A percentile compares a stretch with the other conserved stretches of the same genome.
phyloP scores from a whole-genome alignment of 2,329 filamentous ascomycete genomes.

The Fusarium sp. region DNA sequence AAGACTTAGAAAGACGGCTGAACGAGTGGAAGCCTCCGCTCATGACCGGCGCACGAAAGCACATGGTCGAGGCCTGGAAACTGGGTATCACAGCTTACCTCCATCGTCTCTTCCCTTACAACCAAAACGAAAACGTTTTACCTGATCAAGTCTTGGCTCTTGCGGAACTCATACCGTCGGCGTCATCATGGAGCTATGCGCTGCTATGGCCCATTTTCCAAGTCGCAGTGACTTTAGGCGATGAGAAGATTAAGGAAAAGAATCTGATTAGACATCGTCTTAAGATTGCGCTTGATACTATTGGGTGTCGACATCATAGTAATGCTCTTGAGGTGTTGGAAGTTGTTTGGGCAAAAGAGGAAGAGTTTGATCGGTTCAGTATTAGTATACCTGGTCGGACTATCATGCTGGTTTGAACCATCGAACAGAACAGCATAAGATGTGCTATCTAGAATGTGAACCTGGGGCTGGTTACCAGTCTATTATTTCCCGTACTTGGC shows the following conservation, averaged over 20 bases:
- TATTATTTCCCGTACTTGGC: background rate
- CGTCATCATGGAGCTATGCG: slow-evolving; percentile 15
- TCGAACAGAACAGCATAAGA: background rate
- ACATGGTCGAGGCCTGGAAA: slow-evolving; percentile 16
- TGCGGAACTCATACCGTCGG: background rate
- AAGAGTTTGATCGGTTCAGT: background rate
- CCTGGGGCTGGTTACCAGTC: too few relatives aligned
- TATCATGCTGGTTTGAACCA: slow-evolving; percentile 15
- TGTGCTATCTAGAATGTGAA: too few relatives aligned
- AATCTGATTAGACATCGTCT: background rate
- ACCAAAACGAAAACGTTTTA: background rate
- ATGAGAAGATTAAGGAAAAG: background rate
- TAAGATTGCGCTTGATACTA: background rate
- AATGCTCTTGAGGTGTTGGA: slow-evolving; percentile 17
- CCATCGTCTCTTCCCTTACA: background rate
- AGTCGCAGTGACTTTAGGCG: background rate
- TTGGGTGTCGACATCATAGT: slow-evolving; percentile 25
- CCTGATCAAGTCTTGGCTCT: background rate
- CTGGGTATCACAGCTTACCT: slow-evolving; percentile 9
- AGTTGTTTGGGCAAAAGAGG: background rate
- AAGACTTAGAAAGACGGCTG: background rate
- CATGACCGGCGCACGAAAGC: background rate
- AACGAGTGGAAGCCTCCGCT: background rate
- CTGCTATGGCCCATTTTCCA: slow-evolving; percentile 18
- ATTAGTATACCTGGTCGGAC: background rate